phyloP scores from a whole-genome alignment of 352 stramenopile genomes.

The Pythium aquatile region DNA sequence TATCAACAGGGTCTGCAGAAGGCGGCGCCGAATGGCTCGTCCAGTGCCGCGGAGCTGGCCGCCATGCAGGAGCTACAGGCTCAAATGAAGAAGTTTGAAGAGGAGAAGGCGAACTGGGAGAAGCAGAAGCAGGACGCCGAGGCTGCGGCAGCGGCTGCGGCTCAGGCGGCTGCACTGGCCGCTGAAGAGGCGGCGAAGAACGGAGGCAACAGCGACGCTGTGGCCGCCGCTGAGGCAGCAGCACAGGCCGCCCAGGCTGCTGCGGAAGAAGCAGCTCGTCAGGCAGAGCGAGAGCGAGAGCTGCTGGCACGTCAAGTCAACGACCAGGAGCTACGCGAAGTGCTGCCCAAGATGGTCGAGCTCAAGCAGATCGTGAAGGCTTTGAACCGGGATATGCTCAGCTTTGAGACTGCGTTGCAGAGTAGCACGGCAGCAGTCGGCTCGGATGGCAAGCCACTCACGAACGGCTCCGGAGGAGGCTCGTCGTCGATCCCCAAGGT shows the following conservation, averaged over 20 bases:
- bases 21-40: slow-evolving; percentile 3
- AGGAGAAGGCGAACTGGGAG: slow-evolving; percentile 88
- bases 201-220: slow-evolving; percentile 5
- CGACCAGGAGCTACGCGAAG: slow-evolving; percentile 91
- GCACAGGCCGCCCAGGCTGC: slow-evolving; percentile 12
- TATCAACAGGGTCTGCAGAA: slow-evolving; percentile 83
- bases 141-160: slow-evolving; percentile 29
- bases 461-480: background rate
- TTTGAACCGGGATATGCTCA: slow-evolving; percentile 89
- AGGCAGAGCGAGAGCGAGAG: slow-evolving; percentile 60
- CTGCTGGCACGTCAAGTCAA: slow-evolving; percentile 74
- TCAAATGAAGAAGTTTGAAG: slow-evolving; percentile 88
- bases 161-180: slow-evolving; percentile 34
- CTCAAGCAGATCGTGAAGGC: slow-evolving; percentile 90
- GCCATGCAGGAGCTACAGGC: slow-evolving; percentile 85
- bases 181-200: slow-evolving; percentile 23
- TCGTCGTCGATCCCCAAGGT: slow-evolving; percentile 66
- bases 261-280: slow-evolving; percentile 37
- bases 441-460: slow-evolving; percentile 33
- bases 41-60: slow-evolving; percentile 52
- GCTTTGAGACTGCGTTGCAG: slow-evolving; percentile 91
- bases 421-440: slow-evolving; percentile 44
- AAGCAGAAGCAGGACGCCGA: slow-evolving; percentile 66
- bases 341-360: slow-evolving; percentile 91
- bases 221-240: slow-evolving; percentile 21